These are phyloP conservation scores for Sphenostylis stenocarpa DNA, from an alignment of 306 rosid species.

Conservation along the genomic window DNA sequence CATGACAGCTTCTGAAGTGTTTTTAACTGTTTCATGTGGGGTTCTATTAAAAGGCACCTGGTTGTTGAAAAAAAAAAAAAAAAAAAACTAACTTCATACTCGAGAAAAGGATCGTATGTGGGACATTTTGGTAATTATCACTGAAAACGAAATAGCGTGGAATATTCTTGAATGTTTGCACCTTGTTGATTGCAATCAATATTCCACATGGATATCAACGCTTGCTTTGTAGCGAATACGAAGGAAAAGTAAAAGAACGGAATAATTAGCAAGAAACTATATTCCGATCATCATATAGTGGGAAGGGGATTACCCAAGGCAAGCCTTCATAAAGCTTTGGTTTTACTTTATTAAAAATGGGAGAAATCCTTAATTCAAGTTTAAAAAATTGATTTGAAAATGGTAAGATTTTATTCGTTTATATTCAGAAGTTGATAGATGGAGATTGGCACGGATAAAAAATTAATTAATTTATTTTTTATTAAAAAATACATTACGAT, in stretches of 20 bases:
- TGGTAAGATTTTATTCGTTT: too few relatives aligned
- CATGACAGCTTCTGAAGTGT: background rate
- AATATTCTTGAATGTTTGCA: constrained; percentile 7
- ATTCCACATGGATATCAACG: constrained; percentile 6
- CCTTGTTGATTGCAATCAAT: background rate
- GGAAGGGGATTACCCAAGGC: background rate
- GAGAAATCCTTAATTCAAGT: too few relatives aligned
- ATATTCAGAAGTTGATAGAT: too few relatives aligned
- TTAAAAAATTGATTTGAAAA: too few relatives aligned
- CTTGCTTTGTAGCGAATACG: background rate
- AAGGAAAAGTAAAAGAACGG: background rate
- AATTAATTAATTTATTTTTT: too few relatives aligned
- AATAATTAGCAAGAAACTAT: background rate
- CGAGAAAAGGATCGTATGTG: constrained; percentile 29
- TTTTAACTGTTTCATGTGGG: constrained; percentile 24
- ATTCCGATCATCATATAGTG: background rate
- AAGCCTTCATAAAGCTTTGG: background rate
- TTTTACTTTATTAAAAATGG: too few relatives aligned
- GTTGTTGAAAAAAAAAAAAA: constrained; percentile 33
- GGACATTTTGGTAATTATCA: background rate
- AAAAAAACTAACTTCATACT: constrained; percentile 12
- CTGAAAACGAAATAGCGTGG: background rate
- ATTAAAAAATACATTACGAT: too few relatives aligned
- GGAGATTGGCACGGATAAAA: too few relatives aligned
- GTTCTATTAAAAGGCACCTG: constrained; percentile 7